Conservation (phyloP, 78 protist species). For the Capsaspora owczarzaki region DNA sequence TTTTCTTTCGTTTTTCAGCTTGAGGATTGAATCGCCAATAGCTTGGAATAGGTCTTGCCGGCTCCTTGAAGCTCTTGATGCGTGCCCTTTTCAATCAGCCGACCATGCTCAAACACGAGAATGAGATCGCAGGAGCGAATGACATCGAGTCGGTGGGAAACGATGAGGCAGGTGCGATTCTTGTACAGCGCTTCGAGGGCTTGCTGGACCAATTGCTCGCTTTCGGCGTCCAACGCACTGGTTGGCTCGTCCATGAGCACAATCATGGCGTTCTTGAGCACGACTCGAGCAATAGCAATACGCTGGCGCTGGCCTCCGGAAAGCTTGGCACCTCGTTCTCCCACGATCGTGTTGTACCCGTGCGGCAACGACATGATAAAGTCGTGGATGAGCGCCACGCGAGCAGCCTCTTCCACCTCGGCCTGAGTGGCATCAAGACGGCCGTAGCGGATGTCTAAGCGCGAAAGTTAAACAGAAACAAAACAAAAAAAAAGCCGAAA, state of each 20-base stretch:
- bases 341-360: slow-evolving; percentile 80
- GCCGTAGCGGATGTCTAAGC: slow-evolving; percentile 66
- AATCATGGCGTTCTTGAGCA: slow-evolving; percentile 78
- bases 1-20: too few species aligned
- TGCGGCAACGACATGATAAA: slow-evolving; percentile 65
- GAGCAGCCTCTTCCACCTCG: slow-evolving; percentile 54
- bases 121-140: slow-evolving; percentile 54
- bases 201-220: slow-evolving; percentile 67
- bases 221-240: slow-evolving; percentile 74
- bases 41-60: too few species aligned
- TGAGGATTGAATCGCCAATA: too few species aligned
- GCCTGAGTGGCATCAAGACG: slow-evolving; percentile 25
- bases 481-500: not conserved
- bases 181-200: slow-evolving; percentile 63
- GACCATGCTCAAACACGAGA: slow-evolving; percentile 54
- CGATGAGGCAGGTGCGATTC: slow-evolving; percentile 45
- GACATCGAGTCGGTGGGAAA: slow-evolving; percentile 82
- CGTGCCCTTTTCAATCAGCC: slow-evolving; percentile 60
- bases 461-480: not conserved
- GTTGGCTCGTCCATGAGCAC: slow-evolving; percentile 93
- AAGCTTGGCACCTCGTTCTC: slow-evolving; percentile 84
- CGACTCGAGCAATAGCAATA: slow-evolving; percentile 89
- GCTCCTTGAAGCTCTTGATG: slow-evolving; percentile 65
- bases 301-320: slow-evolving; percentile 86
- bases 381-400: slow-evolving; percentile 69